Percentiles rank a stretch among this genome's conserved stretches.
Evolutionary conservation across 495 filamentous ascomycete species (phyloP).

Genomic region (Lepidopterella palustris): DNA sequence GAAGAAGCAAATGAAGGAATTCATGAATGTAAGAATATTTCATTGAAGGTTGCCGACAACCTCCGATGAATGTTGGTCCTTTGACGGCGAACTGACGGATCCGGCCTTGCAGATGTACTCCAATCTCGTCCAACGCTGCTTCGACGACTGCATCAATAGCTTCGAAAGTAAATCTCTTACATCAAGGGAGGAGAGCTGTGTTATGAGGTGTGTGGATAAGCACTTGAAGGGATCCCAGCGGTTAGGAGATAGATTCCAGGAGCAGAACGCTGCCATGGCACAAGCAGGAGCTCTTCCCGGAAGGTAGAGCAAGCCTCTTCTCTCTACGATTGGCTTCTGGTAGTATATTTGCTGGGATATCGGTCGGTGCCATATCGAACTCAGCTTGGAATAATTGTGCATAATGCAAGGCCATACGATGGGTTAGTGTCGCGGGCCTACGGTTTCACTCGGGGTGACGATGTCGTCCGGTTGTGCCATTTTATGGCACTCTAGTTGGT

Average conservation of each 20-base stretch:
- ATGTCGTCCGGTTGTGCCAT: too few relatives aligned
- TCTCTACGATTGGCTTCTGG: not conserved
- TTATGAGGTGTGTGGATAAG: slow-evolving; percentile 92
- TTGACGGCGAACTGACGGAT: slow-evolving; percentile 8
- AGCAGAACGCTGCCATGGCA: slow-evolving; percentile 85
- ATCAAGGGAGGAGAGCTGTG: slow-evolving; percentile 78
- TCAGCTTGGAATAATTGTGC: not conserved
- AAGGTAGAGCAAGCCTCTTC: slow-evolving; percentile 11
- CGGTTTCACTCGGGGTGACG: too few relatives aligned
- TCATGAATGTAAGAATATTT: slow-evolving; percentile 71
- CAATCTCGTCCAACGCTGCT: slow-evolving; percentile 90
- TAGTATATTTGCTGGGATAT: not conserved
- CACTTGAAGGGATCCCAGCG: slow-evolving; percentile 81
- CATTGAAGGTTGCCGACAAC: not conserved
- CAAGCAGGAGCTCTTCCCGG: slow-evolving; percentile 48
- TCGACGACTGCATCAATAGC: slow-evolving; percentile 94
- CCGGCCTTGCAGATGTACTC: slow-evolving; percentile 72
- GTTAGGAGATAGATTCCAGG: slow-evolving; percentile 84
- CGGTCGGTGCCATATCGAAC: not conserved
- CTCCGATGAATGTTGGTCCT: not conserved
- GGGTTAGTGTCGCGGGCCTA: too few relatives aligned
- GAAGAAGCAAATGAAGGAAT: slow-evolving; percentile 96
- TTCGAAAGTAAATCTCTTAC: slow-evolving; percentile 95
- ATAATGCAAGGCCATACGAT: not conserved
- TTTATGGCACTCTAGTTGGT: not conserved